Evolutionary conservation across 2,329 filamentous ascomycete genomes (phyloP), one percentile per base, ranked within the genome.

Genomic region (Atkinsonella texensis): DNA sequence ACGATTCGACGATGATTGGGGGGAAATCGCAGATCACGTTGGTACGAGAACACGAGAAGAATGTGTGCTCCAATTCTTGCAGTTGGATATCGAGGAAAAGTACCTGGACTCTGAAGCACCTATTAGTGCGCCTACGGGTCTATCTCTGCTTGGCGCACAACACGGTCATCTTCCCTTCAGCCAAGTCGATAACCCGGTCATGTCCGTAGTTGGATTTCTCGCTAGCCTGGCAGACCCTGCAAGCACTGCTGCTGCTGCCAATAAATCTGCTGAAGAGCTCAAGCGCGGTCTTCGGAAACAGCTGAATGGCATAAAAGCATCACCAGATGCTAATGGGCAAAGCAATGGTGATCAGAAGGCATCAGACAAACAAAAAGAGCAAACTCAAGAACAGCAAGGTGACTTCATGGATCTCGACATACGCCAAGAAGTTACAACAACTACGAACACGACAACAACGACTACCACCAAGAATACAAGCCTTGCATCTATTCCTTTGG

Each of bases 41-140:
- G 87, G 87, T 47, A 94, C 89, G 2, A 84, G 91, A 54, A 95
- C 89, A 1, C 80, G 89, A 50, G 94, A 98, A 67, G 91, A 98
- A 70, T 98, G 93, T 66, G 91, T 97, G 15, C 77, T 97, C 60
- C 93, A 96, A 65, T 98, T 98, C 73, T 69, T 98, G 57, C 89
- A 96, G 64, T 76, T 98, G 38, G 91, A 96, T 59, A 98, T 98
- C 55, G 93, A 97, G 67, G 91, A 96, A 72, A 94, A 95, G 66
- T 98, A 96, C 63, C 74, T 96, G 10, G 90, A 97, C 61, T 82
- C 88, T 8, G 84, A 91, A 61, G 59, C 62, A 3, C 61, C 66
- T 2, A 68, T 78, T 50, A 74, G 72, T 53, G 73, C 74, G 46
- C 76, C 74, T 11, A 78, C 71, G 1, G 79, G 81, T 8, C 72